phyloP scores from a whole-genome alignment of 306 rosid species.

The Pyrus pyrifolia region DNA sequence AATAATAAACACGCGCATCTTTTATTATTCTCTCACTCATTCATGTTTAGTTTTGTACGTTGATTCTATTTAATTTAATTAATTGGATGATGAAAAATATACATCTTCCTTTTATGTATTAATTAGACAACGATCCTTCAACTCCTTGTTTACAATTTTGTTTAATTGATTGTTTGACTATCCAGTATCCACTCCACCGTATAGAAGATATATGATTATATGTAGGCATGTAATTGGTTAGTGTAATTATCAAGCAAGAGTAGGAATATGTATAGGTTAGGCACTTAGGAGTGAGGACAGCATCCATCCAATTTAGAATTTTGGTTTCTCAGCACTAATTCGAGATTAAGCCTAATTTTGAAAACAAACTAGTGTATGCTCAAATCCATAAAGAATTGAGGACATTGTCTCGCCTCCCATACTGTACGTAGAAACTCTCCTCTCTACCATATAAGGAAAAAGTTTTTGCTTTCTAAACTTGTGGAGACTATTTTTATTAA shows the following conservation, averaged over 20 bases:
- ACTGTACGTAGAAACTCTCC: not conserved
- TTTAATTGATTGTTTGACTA: not conserved
- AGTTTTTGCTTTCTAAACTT: no score
- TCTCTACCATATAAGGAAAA: not conserved
- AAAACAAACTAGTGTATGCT: not conserved
- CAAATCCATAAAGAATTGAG: not conserved
- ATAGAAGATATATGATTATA: not conserved
- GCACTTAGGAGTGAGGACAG: no score
- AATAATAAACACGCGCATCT: not conserved
- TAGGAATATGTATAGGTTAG: not conserved
- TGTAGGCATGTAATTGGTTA: no score
- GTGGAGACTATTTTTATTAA: no score
- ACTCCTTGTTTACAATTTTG: not conserved
- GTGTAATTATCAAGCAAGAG: not conserved
- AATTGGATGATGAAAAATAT: no score
- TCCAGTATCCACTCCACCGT: not conserved
- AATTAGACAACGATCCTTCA: not conserved
- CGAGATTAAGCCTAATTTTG: not conserved
- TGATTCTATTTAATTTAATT: not conserved
- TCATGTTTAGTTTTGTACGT: rapidly evolving
- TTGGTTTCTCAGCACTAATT: not conserved
- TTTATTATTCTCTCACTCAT: not conserved
- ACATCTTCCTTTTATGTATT: no score
- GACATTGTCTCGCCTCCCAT: not conserved
- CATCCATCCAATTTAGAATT: no score